Base-by-base conservation (phyloP, 148 eudicot species). In the Fallopia convolvulus region DNA sequence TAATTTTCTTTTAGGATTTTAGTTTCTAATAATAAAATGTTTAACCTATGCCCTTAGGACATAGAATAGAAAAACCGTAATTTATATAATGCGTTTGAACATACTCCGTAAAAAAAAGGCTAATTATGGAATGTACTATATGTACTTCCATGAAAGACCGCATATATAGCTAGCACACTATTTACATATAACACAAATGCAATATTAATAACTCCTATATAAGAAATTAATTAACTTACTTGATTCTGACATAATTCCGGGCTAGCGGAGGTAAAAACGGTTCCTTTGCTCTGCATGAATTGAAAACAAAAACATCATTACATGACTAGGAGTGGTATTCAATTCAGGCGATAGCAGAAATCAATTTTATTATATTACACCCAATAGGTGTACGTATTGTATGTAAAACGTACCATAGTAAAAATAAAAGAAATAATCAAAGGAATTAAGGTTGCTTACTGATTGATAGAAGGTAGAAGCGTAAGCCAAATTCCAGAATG, bases 201-300 rank as follows among this genome's bases (percentile, higher is more conserved):
- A 75, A 36, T 58, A 26, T 26, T 26, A 26, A 26, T 26, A 0
- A 26, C 1, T 26, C 30, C 30, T 26, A 26, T 26, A 26, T 26
- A 18, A 47, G 4, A 8, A 32, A 23, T 26, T n/a, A n/a, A n/a
- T 50, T 30, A 56, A 66, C 13, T 80, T 89, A 94, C 98, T 88
- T 92, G 63, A 94, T 94, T 77, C 94, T 85, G 63, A 94, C 84
- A 84, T 87, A 91, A 78, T 85, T 88, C 88, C 88, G 90, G 48
- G 94, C 84, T 77, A 94, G 76, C 75, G 89, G 98, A 42, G 98
- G 97, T 86, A 90, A 86, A 85, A 73, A 85, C 18, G 92, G 93
- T 74, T 90, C 87, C 73, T 75, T 86, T 32, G 84, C 81, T 82
- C 98, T 94, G 91, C 86, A 70, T 70, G 6, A 36, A 70, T 70